Conservation (phyloP, 2,329 filamentous ascomycete genomes). For the Karstenula rhodostoma region DNA sequence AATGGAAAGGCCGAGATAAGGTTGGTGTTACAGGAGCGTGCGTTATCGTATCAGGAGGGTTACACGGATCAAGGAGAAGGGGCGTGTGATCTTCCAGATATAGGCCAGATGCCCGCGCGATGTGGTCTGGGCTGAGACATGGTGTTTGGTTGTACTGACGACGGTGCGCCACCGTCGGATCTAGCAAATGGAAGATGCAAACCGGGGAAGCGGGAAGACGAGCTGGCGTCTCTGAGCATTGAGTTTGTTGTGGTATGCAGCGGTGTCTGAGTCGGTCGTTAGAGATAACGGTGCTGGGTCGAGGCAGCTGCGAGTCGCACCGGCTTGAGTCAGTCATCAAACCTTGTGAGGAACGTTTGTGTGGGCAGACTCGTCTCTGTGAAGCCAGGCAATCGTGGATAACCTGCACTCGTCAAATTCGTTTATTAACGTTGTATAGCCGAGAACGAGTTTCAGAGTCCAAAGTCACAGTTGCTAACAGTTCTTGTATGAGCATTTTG, state of each 20-base stretch:
- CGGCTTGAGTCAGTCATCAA: not conserved
- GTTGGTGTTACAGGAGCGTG: conserved; percentile 2
- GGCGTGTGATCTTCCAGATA: conserved; percentile 7
- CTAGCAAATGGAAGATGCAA: not conserved
- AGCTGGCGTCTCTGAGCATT: no score
- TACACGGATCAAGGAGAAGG: conserved; percentile 1
- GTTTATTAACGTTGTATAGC: not conserved
- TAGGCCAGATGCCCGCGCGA: not conserved
- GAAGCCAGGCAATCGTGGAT: not conserved
- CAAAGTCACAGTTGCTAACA: not conserved
- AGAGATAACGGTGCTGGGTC: not conserved
- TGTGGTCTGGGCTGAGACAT: conserved; percentile 12
- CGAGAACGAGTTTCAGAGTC: not conserved
- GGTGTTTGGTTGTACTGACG: conserved; percentile 8
- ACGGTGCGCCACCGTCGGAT: not conserved
- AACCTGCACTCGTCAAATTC: not conserved
- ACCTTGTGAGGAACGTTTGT: not conserved
- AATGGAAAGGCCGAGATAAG: not conserved
- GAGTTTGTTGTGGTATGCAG: not conserved
- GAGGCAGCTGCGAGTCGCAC: not conserved
- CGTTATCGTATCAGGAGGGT: conserved; percentile 8
- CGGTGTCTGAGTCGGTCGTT: not conserved
- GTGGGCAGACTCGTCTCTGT: not conserved
- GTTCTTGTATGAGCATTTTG: conserved; percentile 2
- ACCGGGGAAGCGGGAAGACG: not conserved